Conservation (phyloP, 1,284 basidiomycete species). For the Apiotrichum gracile region DNA sequence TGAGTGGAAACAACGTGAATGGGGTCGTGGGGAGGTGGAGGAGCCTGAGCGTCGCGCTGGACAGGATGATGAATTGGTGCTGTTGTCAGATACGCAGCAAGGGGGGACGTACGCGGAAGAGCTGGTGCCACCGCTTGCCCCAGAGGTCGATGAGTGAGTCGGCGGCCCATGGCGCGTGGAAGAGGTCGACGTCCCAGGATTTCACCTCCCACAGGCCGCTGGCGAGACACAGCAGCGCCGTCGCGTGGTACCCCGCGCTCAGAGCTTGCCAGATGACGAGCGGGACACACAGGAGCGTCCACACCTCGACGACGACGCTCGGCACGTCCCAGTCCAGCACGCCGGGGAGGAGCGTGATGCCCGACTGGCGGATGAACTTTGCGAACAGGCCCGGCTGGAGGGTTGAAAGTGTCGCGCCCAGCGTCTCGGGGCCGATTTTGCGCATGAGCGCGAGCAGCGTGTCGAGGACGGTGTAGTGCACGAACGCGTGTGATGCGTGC, state of each 20-base stretch:
- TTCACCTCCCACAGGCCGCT: constrained; percentile 26
- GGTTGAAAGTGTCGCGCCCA: constrained; percentile 5
- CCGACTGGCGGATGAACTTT: constrained; percentile 16
- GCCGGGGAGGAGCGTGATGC: constrained; percentile 25
- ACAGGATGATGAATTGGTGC: constrained; percentile 41
- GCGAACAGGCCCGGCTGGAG: not conserved
- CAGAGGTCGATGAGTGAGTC: constrained; percentile 44
- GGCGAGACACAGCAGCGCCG: constrained; percentile 21
- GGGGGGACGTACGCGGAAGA: constrained; percentile 28
- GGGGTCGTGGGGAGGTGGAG: constrained; percentile 21
- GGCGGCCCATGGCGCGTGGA: constrained; percentile 34
- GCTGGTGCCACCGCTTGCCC: constrained; percentile 46
- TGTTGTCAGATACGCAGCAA: not conserved
- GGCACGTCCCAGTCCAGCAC: constrained; percentile 13
- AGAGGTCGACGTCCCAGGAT: constrained; percentile 39
- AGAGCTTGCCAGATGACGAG: constrained; percentile 29
- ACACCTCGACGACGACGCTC: constrained; percentile 13
- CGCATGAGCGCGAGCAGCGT: constrained; percentile 26
- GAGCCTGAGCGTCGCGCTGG: constrained; percentile 20
- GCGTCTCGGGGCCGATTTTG: constrained; percentile 19
- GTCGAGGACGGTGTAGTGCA: constrained; percentile 30
- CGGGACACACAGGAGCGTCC: constrained; percentile 23
- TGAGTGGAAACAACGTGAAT: constrained; percentile 25
- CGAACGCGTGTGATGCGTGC: constrained; percentile 19
- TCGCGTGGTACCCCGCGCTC: constrained; percentile 33